Evolutionary conservation across 805 yeast species (phyloP).

Genomic region (Candida dendrica): DNA sequence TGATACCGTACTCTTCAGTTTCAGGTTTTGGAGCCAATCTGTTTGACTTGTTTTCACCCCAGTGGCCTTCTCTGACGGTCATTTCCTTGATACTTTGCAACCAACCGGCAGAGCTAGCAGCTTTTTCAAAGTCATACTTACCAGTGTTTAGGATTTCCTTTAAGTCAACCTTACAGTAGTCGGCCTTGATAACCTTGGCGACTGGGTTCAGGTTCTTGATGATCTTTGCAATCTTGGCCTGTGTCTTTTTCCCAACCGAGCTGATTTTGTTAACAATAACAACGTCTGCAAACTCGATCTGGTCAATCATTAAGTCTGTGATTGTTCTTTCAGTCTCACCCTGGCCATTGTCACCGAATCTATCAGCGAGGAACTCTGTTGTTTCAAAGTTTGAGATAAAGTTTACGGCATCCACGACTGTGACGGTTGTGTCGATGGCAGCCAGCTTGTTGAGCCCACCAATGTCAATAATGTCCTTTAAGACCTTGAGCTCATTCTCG

Average conservation of each 20-base stretch:
- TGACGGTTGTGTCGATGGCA: conserved; percentile 37
- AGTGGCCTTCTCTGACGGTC: conserved; percentile 26
- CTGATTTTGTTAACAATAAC: conserved; percentile 34
- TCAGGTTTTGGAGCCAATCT: conserved; percentile 35
- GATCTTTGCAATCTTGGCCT: conserved; percentile 24
- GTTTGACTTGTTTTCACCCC: conserved; percentile 14
- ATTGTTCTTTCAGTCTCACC: conserved; percentile 37
- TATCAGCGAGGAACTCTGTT: conserved; percentile 32
- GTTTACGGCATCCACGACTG: conserved; percentile 37
- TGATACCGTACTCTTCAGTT: conserved; percentile 40
- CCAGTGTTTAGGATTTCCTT: conserved; percentile 29
- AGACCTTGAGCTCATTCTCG: conserved; percentile 15
- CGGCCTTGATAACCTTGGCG: conserved; percentile 30
- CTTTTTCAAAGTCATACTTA: conserved; percentile 33
- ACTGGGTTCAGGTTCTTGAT: conserved; percentile 33
- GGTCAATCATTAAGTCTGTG: conserved; percentile 39
- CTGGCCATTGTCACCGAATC: conserved; percentile 32
- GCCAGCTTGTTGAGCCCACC: conserved; percentile 37
- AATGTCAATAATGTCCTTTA: conserved; percentile 21
- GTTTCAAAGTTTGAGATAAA: conserved; percentile 36
- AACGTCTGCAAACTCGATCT: conserved; percentile 39
- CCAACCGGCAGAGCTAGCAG: conserved; percentile 39
- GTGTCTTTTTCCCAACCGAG: conserved; percentile 20
- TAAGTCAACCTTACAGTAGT: conserved; percentile 31
- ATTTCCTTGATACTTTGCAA: conserved; percentile 34